Conservation (phyloP, 1,284 basidiomycete genomes). For the Ceratobasidium sp. region DNA sequence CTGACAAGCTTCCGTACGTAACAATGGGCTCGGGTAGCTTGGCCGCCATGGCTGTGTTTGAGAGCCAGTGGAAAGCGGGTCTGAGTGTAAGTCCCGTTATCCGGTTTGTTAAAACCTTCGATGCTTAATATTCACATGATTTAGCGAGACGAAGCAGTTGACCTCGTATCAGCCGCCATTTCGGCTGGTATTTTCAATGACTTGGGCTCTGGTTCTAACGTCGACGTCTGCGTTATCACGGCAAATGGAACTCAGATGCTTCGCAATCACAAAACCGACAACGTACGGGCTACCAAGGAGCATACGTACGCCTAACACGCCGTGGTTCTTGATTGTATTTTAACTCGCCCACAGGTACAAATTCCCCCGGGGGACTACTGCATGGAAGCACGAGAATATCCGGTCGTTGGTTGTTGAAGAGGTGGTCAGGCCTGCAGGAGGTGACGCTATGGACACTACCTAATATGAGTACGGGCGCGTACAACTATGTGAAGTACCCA, state of each 20-base stretch:
- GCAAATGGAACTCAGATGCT: conserved; percentile 83
- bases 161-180: conserved; percentile 85
- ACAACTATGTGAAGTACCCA: not conserved
- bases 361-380: conserved; percentile 87
- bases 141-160: conserved; percentile 81
- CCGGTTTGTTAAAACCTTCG: not conserved
- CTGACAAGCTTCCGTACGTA: conserved; percentile 98
- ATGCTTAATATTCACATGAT: not conserved
- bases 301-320: conserved; percentile 45
- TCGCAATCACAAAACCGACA: conserved; percentile 91
- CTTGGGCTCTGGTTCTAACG: conserved; percentile 95
- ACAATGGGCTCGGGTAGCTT: conserved; percentile 98
- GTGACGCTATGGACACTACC: conserved; percentile 78
- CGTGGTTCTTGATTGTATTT: not conserved
- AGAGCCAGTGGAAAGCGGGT: conserved; percentile 82
- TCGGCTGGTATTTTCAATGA: conserved; percentile 99
- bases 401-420: conserved; percentile 75
- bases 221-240: conserved; percentile 96
- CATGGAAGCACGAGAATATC: conserved; percentile 81
- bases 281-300: conserved; percentile 81
- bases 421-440: conserved; percentile 57
- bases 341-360: conserved; percentile 64
- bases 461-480: conserved; percentile 48
- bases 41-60: conserved; percentile 99
- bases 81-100: conserved; percentile 68